phyloP scores from a whole-genome alignment of 352 stramenopile genomes.

The Phytophthora megakarya region DNA sequence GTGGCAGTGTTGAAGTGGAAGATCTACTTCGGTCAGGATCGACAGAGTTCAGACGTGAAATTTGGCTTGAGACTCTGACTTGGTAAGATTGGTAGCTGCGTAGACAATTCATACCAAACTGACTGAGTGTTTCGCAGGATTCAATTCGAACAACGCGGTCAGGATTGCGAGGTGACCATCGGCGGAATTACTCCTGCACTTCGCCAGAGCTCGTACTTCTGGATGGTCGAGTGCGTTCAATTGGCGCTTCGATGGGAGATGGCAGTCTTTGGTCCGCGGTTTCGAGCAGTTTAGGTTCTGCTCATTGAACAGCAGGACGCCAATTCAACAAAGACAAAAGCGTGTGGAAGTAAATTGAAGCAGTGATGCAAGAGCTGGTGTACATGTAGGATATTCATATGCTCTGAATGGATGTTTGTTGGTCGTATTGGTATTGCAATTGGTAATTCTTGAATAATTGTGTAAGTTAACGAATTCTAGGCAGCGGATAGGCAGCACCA shows the following conservation, averaged over 20 bases:
- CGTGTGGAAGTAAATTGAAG: constrained; percentile 8
- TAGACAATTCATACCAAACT: neutral
- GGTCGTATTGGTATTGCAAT: no score
- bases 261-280: constrained; percentile 38
- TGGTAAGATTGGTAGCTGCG: constrained; percentile 15
- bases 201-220: constrained; percentile 45
- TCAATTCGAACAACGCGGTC: constrained; percentile 40
- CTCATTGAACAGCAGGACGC: neutral
- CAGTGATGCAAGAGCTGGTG: constrained; percentile 5
- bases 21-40: constrained; percentile 14
- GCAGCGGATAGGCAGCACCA: neutral
- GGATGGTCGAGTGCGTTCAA: constrained; percentile 48
- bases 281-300: constrained; percentile 21
- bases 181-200: constrained; percentile 41
- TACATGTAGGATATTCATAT: constrained; percentile 3
- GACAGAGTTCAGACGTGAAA: constrained; percentile 16
- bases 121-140: constrained; percentile 22
- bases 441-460: neutral
- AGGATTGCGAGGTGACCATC: constrained; percentile 43
- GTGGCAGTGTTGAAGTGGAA: constrained; percentile 40
- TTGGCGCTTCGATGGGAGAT: constrained; percentile 49
- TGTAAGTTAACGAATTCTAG: neutral
- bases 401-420: constrained; percentile 6
- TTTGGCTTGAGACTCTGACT: constrained; percentile 36
- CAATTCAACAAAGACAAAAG: constrained; percentile 1